phyloP scores from a whole-genome alignment of 1,284 basidiomycete species.

The Austroboletus sp. region DNA sequence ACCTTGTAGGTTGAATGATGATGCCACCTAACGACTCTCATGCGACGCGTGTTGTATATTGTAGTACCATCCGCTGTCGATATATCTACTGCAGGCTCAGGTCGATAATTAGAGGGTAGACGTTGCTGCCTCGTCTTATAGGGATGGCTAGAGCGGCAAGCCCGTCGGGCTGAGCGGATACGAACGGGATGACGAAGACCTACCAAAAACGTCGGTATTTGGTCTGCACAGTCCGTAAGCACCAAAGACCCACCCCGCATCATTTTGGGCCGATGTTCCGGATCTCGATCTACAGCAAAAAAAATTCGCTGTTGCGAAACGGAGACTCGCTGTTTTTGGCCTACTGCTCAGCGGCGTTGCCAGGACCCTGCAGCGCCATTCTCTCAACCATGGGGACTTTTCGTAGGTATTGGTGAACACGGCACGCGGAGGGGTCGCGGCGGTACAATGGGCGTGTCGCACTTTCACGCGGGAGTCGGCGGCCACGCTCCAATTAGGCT shows the following conservation, averaged over 20 bases:
- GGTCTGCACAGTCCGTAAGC: conserved; percentile 9
- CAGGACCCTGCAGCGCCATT: conserved; percentile 23
- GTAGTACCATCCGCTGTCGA: conserved; percentile 29
- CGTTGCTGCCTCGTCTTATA: conserved; percentile 19
- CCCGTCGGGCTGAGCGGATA: background rate
- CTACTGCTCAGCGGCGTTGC: conserved; percentile 27
- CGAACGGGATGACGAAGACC: conserved; percentile 8
- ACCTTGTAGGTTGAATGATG: conserved; percentile 29
- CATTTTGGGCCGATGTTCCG: conserved; percentile 22
- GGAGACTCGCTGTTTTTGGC: conserved; percentile 26
- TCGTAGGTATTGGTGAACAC: background rate
- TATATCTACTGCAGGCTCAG: conserved; percentile 24
- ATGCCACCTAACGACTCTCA: conserved; percentile 17
- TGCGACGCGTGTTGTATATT: conserved; percentile 26
- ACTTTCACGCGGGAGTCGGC: too few species aligned
- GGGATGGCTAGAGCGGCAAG: too few species aligned
- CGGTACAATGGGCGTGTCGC: background rate
- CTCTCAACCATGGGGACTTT: conserved; percentile 2
- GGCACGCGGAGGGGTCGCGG: conserved; percentile 28
- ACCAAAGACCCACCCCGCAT: conserved; percentile 20
- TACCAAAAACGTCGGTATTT: conserved; percentile 6
- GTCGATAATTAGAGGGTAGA: conserved; percentile 18
- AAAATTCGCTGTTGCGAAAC: conserved; percentile 28
- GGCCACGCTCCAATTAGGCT: too few species aligned
- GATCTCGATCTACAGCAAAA: conserved; percentile 24